Base-by-base conservation (phyloP, 1,284 basidiomycete species). In the Tilletia setariae region DNA sequence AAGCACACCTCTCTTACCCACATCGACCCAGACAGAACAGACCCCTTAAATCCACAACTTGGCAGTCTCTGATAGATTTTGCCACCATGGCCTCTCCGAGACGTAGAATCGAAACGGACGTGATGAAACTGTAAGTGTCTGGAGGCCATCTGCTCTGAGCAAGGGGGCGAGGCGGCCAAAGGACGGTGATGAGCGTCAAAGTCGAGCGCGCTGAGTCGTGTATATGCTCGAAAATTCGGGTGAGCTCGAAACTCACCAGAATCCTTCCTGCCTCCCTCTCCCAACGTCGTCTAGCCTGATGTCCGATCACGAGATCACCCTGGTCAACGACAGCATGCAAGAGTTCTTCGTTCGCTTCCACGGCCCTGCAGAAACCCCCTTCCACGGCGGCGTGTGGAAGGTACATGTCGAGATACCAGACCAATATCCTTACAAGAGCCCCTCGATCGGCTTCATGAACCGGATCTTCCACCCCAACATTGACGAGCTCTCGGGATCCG, bases 391-490 rank as follows among this genome's bases (percentile, higher is more conserved):
- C 53, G 91, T 94, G 59, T 98, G 95, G 95, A 97, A 95, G 87
- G 94, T 98, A 71, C 96, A 98, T 79, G 96, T 98, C 70, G 96
- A 98, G 83, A 87, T 98, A n/a, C 95, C 96, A 2, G 94, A 98
- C 79, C 93, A 96, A 84, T 98, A 98, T 82, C 96, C 95, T 1
- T 98, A 91, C 89, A 98, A 98, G 85, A 95, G 93, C 42, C 95
- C 96, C 1, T 95, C 93, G 79, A 98, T 98, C 77, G 95, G 95
- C 0, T 98, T 98, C 85, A 95, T 97, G 93, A 98, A 98, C 88
- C 97, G 97, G 90, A 98, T 98, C 82, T 98, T 97, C 83, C 95
- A 98, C 81, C 95, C 95, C 11, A 98, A 97, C 83, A 97, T 97
- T 79, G 94, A 97, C 84, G 94, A 97, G 84, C 85, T 94, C 91